Conservation (phyloP, 352 stramenopile genomes). For the Saprolegnia diclina region DNA sequence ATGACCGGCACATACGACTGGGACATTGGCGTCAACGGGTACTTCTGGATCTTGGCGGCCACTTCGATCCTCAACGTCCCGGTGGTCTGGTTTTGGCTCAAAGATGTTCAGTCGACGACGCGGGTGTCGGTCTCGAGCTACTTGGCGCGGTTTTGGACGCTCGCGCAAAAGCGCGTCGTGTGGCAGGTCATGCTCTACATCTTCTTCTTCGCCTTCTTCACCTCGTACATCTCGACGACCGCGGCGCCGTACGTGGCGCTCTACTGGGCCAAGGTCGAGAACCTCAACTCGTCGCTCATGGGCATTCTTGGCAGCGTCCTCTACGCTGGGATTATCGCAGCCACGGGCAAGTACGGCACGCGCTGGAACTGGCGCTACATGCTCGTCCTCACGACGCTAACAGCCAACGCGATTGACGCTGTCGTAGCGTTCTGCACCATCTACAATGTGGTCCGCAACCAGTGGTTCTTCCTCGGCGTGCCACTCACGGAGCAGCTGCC, state of each 20-base stretch:
- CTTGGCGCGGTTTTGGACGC: not conserved
- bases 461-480: constrained; percentile 54
- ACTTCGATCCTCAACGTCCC: constrained; percentile 4
- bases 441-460: constrained; percentile 44
- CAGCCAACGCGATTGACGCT: constrained; percentile 30
- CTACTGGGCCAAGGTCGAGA: constrained; percentile 42
- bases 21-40: constrained; percentile 5
- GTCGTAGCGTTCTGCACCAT: constrained; percentile 47
- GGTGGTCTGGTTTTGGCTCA: not conserved
- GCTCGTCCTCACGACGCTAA: not conserved
- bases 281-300: constrained; percentile 45
- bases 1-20: not conserved
- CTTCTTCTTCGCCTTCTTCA: constrained; percentile 31
- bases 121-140: not conserved
- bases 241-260: constrained; percentile 61
- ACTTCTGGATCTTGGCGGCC: constrained; percentile 6
- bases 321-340: constrained; percentile 46
- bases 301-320: constrained; percentile 43
- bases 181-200: constrained; percentile 23
- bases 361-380: constrained; percentile 12
- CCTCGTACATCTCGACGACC: constrained; percentile 23
- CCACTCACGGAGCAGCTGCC: constrained; percentile 42
- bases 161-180: constrained; percentile 19
- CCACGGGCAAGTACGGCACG: constrained; percentile 31
- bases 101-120: not conserved